Percentiles rank a stretch among this genome's conserved stretches.
phyloP scores from a whole-genome alignment of 805 yeast species.

The Yarrowia divulgata region DNA sequence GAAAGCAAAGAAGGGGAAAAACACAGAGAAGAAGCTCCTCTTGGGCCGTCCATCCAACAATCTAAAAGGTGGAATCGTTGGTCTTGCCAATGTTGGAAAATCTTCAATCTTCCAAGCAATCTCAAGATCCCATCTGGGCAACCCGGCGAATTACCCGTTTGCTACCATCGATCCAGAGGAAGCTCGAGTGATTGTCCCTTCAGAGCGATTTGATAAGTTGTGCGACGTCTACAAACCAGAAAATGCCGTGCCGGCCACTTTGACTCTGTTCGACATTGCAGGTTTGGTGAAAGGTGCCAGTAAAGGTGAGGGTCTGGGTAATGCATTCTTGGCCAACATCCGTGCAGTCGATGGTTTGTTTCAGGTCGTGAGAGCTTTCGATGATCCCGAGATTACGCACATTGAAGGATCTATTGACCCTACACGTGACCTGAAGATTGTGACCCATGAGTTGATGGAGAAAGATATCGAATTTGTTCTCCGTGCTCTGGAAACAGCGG shows the following conservation, averaged over 20 bases:
- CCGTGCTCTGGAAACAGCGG: slow-evolving; percentile 62
- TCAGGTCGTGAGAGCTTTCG: slow-evolving; percentile 71
- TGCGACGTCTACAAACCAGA: slow-evolving; percentile 58
- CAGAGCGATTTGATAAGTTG: slow-evolving; percentile 58
- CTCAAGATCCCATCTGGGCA: slow-evolving; percentile 67
- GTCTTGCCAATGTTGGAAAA: slow-evolving; percentile 72
- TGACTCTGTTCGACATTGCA: slow-evolving; percentile 72
- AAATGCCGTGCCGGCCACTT: slow-evolving; percentile 59
- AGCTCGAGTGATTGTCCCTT: slow-evolving; percentile 62
- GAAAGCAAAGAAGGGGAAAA: slow-evolving; percentile 17
- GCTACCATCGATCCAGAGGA: slow-evolving; percentile 81
- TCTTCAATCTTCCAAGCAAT: slow-evolving; percentile 66
- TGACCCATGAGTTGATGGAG: slow-evolving; percentile 67
- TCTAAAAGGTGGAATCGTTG: slow-evolving; percentile 62
- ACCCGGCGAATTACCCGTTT: slow-evolving; percentile 72
- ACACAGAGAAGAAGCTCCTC: slow-evolving; percentile 49
- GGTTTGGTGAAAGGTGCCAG: slow-evolving; percentile 72
- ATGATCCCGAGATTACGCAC: slow-evolving; percentile 70
- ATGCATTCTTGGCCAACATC: slow-evolving; percentile 71
- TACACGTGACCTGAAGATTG: slow-evolving; percentile 66
- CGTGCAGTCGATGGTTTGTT: slow-evolving; percentile 75
- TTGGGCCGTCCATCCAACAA: slow-evolving; percentile 74
- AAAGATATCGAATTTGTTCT: slow-evolving; percentile 73
- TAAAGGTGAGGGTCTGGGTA: slow-evolving; percentile 75
- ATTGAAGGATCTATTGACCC: slow-evolving; percentile 71